These are phyloP conservation scores for Colletotrichum tanaceti DNA, from an alignment of 2,329 filamentous ascomycete genomes.

Conservation along the genomic window DNA sequence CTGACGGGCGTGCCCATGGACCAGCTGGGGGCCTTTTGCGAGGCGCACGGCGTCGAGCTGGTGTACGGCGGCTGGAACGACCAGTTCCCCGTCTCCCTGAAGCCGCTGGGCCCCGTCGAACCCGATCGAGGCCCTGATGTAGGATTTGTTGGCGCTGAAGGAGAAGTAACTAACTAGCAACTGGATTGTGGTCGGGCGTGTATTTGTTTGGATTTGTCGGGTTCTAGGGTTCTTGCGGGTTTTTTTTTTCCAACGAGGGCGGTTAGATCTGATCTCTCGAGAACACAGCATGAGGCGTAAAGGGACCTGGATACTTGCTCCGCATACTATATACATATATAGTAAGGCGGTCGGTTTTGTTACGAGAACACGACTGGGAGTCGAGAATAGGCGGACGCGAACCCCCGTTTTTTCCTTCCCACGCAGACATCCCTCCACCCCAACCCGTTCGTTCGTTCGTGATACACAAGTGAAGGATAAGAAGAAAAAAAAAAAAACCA, in stretches of 20 bases:
- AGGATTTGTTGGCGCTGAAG: not conserved
- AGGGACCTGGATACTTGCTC: not conserved
- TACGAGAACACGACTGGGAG: not conserved
- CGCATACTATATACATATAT: too few species aligned
- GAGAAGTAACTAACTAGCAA: not conserved
- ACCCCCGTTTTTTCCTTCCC: too few species aligned
- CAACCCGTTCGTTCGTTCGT: too few species aligned
- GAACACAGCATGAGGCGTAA: not conserved
- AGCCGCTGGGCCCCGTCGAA: conserved; percentile 18
- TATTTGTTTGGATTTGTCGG: too few species aligned
- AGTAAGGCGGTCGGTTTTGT: too few species aligned
- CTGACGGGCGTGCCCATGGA: conserved; percentile 37
- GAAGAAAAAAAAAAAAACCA: too few species aligned
- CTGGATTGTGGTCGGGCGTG: too few species aligned
- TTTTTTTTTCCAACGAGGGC: too few species aligned
- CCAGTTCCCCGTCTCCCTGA: conserved; percentile 32
- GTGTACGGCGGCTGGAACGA: conserved; percentile 30
- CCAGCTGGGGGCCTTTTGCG: conserved; percentile 27
- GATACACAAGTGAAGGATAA: not conserved
- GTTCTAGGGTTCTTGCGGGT: too few species aligned
- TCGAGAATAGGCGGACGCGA: not conserved
- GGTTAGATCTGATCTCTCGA: too few species aligned
- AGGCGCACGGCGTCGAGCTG: conserved; percentile 33
- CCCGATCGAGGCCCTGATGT: conserved; percentile 8
- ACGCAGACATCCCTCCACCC: not conserved